Evolutionary conservation across 2,329 filamentous ascomycete genomes (phyloP), one percentile per base, ranked within the genome.

Genomic region (Colletotrichum salicis): DNA sequence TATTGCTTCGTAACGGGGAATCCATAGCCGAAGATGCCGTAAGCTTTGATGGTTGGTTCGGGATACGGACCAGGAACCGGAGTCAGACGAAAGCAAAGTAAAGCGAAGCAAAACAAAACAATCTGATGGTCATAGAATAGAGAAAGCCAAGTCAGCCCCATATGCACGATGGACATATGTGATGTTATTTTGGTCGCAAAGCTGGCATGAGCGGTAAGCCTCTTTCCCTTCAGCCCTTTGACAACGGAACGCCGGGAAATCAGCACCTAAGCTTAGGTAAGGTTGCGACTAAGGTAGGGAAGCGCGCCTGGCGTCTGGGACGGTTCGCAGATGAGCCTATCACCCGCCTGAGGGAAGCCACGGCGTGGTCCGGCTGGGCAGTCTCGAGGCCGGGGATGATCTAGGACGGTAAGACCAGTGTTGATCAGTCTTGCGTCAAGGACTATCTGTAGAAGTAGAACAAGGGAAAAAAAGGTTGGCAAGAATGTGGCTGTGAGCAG

Each of bases 351-450:
- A 51, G 29, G 56, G 56, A 51, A 58, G 66, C 56, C 66, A 66
- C 27, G 61, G 59, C 70, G 66, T 64, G 55, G 61, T 41, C 68
- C 58, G 68, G 68, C 68, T 63, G 41, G 68, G 52, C 68, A 62
- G 8, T 62, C 24, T 27, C 22, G 22, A 55, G 60, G 65, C 41
- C 58, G 45, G 33, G 60, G 48, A 35, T 51, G 31, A n/a, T 33
- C 15, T n/a, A 51, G 27, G 60, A 35, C 48, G n/a, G 19, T 29
- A 41, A 41, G 58, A 24, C n/a, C 52, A 29, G 37, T 19, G 64
- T 15, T 62, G 57, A 45, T 51, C 54, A 64, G 58, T 56, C 65
- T 64, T 29, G 59, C 60, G 54, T 59, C 35, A 48, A 27, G 31
- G 58, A 60, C 59, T 69, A 29, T 29, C 27, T 4, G 27, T 4